These are phyloP conservation scores for Lagenidium sp. DNA, from an alignment of 352 stramenopile genomes.

Conservation along the genomic window DNA sequence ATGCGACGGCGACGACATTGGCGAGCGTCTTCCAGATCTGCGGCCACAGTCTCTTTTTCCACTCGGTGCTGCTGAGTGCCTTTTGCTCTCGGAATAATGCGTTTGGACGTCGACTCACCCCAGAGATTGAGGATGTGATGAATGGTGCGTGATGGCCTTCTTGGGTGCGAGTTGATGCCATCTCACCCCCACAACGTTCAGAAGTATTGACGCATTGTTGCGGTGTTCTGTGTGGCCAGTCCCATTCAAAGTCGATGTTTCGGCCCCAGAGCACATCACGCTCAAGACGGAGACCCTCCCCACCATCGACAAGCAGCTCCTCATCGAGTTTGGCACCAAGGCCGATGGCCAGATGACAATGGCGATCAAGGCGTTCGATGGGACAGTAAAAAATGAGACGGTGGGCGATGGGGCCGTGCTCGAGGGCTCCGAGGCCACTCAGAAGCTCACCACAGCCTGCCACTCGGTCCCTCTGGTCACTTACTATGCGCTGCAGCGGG, in stretches of 20 bases:
- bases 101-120: slow-evolving; percentile 53
- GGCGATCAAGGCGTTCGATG: slow-evolving; percentile 42
- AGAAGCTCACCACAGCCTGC: slow-evolving; percentile 40
- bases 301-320: slow-evolving; percentile 37
- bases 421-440: slow-evolving; percentile 22
- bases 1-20: slow-evolving; percentile 52
- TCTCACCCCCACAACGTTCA: background rate
- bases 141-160: slow-evolving; percentile 26
- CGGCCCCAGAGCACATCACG: slow-evolving; percentile 65
- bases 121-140: slow-evolving; percentile 51
- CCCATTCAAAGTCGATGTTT: slow-evolving; percentile 75
- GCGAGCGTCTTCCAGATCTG: slow-evolving; percentile 69
- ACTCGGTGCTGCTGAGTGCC: slow-evolving; percentile 63
- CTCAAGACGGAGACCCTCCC: slow-evolving; percentile 63
- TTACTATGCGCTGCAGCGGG: slow-evolving; percentile 66
- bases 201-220: too few species aligned
- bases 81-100: slow-evolving; percentile 65
- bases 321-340: slow-evolving; percentile 63
- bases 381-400: slow-evolving; percentile 13
- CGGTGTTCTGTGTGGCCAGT: slow-evolving; percentile 16
- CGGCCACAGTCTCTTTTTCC: slow-evolving; percentile 81
- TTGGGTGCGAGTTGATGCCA: background rate
- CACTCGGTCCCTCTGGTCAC: slow-evolving; percentile 73
- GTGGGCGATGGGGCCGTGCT: slow-evolving; percentile 20
- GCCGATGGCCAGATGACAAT: slow-evolving; percentile 58